Evolutionary conservation across 75 land plant genomes (phyloP), one percentile per base, ranked within the genome.

Genomic region (Larix kaempferi): DNA sequence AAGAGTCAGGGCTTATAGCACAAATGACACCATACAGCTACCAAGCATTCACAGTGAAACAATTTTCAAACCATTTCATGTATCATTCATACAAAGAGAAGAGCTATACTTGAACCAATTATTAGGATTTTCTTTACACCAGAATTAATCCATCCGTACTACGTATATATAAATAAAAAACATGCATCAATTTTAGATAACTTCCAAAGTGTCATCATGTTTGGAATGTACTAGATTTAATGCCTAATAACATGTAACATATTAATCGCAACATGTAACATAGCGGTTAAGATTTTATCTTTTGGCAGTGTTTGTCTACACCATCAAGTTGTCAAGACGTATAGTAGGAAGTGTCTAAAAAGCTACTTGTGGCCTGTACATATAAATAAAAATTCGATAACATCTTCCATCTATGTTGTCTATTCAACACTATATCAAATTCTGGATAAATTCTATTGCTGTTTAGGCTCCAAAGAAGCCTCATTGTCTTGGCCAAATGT

Each of bases 401-500:
- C 26, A 13, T 3, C 33, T 33, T 27, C 27, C 15, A 65, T 35
- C 39, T 15, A 14, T n/a, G n/a, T n/a, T n/a, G 6, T 2, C 35
- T 0, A n/a, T n/a, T n/a, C n/a, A 64, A 15, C 54, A 49, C 54
- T 2, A 0, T 49, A 49, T 11, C 12, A 11, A 49, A 49, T 10
- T 49, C 54, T 49, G 12, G 54, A 49, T 49, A 49, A 49, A 10
- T 10, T 11, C 54, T 49, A 49, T 49, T 49, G 54, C 54, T 49
- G 54, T 49, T 49, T 49, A 64, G 27, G 67, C 67, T 64, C 69
- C 13, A 69, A n/a, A 19, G 25, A 66, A 66, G 71, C 71, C 11
- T 16, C 54, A 7, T 69, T 15, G 44, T n/a, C 14, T 8, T 22
- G 19, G n/a, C 87, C 87, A 73, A 87, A 87, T 21, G 89, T 87